Evolutionary conservation across 352 stramenopile genomes (phyloP).

Genomic region (Pseudoperonospora humuli): DNA sequence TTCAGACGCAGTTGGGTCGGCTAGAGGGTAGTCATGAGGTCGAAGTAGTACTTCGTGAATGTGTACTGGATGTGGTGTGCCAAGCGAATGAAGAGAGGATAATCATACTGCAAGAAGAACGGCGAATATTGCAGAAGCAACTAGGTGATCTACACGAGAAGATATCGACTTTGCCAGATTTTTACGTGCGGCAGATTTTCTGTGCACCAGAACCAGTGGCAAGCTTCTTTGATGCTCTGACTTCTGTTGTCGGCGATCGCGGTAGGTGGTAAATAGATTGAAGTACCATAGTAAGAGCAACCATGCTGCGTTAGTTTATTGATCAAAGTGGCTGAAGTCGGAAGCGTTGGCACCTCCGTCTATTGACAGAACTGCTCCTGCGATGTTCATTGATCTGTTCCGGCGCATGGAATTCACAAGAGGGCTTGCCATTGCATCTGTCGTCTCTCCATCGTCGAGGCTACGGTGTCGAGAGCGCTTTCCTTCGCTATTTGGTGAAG

Average conservation of each 20-base stretch:
- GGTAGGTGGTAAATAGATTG: slow-evolving; percentile 22
- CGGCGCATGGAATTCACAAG: slow-evolving; percentile 39
- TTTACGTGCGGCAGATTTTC: slow-evolving; percentile 83
- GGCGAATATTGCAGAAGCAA: slow-evolving; percentile 55
- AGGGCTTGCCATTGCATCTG: slow-evolving; percentile 10
- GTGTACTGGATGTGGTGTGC: slow-evolving; percentile 45
- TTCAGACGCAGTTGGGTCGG: slow-evolving; percentile 50
- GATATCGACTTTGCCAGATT: slow-evolving; percentile 76
- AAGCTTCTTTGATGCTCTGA: slow-evolving; percentile 81
- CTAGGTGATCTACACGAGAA: slow-evolving; percentile 73
- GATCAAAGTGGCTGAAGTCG: slow-evolving; percentile 37
- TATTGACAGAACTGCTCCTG: slow-evolving; percentile 78
- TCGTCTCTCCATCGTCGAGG: slow-evolving; percentile 19
- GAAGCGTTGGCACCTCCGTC: slow-evolving; percentile 32
- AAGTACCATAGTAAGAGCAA: slow-evolving; percentile 1
- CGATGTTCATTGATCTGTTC: slow-evolving; percentile 75
- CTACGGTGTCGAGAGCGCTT: slow-evolving; percentile 17
- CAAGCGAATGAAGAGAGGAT: slow-evolving; percentile 55
- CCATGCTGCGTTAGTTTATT: slow-evolving; percentile 17
- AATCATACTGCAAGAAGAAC: slow-evolving; percentile 51
- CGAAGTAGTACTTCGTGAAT: slow-evolving; percentile 43
- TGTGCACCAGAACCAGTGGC: slow-evolving; percentile 59
- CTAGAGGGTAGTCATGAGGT: slow-evolving; percentile 44
- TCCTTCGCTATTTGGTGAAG: slow-evolving; percentile 7
- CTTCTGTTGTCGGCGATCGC: slow-evolving; percentile 27